phyloP scores from a whole-genome alignment of 106 monocot genomes.

The Dioscorea alata region DNA sequence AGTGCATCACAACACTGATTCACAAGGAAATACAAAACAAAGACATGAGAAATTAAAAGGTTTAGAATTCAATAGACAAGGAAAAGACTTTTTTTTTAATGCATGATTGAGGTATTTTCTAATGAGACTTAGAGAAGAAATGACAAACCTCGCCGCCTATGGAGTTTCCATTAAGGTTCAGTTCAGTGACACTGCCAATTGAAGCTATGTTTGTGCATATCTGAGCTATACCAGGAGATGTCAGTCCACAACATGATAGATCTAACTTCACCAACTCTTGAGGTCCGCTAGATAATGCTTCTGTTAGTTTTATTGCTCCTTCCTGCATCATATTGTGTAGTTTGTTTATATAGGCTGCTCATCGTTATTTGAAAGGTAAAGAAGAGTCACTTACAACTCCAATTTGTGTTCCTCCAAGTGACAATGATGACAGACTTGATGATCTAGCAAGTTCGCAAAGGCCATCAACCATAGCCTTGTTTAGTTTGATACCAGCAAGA shows the following conservation, averaged over 20 bases:
- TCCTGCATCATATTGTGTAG: conserved; percentile 30
- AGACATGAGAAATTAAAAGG: background rate
- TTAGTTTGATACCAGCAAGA: conserved; percentile 67
- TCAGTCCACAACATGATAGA: conserved; percentile 67
- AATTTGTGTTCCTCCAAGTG: conserved; percentile 61
- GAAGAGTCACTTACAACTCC: conserved; percentile 44
- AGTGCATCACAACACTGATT: conserved; percentile 56
- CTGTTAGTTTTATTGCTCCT: conserved; percentile 46
- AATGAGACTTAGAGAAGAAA: background rate
- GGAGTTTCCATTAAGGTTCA: conserved; percentile 76
- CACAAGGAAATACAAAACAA: background rate
- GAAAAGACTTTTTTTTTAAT: background rate
- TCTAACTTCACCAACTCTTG: conserved; percentile 82
- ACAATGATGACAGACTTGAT: conserved; percentile 55
- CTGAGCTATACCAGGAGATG: conserved; percentile 36
- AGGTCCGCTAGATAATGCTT: conserved; percentile 45
- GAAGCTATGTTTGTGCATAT: conserved; percentile 31
- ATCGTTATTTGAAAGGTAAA: background rate
- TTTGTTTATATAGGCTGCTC: too few relatives aligned
- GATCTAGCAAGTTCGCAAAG: conserved; percentile 61
- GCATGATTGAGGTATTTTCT: background rate
- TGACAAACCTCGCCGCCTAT: conserved; percentile 57
- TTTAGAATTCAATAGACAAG: background rate
- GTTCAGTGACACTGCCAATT: conserved; percentile 39
- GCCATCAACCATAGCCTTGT: conserved; percentile 51